A percentile compares a stretch with the other conserved stretches of the same genome.
phyloP scores from a whole-genome alignment of 768 basidiomycete species.

The Leccinum imitatum region DNA sequence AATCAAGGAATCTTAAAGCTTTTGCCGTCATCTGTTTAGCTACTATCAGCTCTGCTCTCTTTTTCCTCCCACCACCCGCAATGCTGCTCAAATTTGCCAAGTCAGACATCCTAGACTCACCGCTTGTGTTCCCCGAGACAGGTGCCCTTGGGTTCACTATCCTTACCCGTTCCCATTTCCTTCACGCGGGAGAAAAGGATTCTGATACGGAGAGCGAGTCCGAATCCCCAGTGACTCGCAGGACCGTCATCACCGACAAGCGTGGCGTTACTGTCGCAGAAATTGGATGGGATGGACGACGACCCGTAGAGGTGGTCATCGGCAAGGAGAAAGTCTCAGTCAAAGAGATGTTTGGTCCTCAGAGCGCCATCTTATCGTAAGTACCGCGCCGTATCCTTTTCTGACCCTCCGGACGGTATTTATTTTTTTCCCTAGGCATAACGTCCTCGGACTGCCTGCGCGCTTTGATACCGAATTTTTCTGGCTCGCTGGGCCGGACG shows the following conservation, averaged over 20 bases:
- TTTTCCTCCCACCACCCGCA: conserved; percentile 5
- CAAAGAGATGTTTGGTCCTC: conserved; percentile 56
- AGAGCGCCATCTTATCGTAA: conserved; percentile 54
- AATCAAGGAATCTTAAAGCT: background rate
- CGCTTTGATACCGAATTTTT: conserved; percentile 62
- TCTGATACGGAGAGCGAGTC: conserved; percentile 31
- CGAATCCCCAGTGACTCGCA: conserved; percentile 32
- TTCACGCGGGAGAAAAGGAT: conserved; percentile 25
- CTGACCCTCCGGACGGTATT: conserved; percentile 1
- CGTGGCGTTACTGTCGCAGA: conserved; percentile 43
- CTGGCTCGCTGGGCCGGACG: conserved; percentile 57
- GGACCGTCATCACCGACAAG: conserved; percentile 45
- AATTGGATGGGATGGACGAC: conserved; percentile 53
- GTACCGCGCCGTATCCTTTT: conserved; percentile 16
- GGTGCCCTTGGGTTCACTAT: conserved; percentile 50
- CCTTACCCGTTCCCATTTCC: conserved; percentile 40
- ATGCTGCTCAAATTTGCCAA: conserved; percentile 64
- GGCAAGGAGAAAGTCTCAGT: conserved; percentile 50
- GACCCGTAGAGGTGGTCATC: conserved; percentile 50
- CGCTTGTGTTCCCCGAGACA: conserved; percentile 53
- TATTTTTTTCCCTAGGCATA: conserved; percentile 40
- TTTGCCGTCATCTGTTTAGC: background rate
- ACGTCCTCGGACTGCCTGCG: conserved; percentile 57
- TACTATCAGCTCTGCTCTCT: background rate
- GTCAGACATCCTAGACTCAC: conserved; percentile 55